Conservation (phyloP, 345 rosid genomes). For the Garcia nutans region DNA sequence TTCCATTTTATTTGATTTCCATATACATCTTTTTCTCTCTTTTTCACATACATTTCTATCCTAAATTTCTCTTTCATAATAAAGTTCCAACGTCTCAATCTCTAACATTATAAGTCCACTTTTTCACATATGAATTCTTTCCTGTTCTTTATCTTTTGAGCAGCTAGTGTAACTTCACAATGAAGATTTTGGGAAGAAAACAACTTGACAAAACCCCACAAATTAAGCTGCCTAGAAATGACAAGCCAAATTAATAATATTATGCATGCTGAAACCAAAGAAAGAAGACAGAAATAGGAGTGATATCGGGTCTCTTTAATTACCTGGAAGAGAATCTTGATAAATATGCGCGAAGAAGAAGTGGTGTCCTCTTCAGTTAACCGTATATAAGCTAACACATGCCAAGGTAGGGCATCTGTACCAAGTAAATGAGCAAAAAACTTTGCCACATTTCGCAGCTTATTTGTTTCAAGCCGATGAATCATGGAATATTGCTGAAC, state of each 20-base stretch:
- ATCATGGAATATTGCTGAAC: slow-evolving; percentile 96
- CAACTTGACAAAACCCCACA: neutral
- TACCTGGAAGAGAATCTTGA: slow-evolving; percentile 98
- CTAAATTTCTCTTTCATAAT: neutral
- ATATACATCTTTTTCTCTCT: neutral
- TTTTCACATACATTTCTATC: neutral
- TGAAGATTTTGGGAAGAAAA: neutral
- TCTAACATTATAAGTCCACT: neutral
- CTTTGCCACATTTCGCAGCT: slow-evolving; percentile 86
- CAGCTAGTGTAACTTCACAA: neutral
- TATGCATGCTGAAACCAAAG: neutral
- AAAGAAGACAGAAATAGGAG: neutral
- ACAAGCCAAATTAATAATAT: neutral
- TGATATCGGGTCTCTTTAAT: neutral
- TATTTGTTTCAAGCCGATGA: slow-evolving; percentile 91
- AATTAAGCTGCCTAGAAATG: neutral
- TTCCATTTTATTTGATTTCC: neutral
- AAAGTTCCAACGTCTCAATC: neutral
- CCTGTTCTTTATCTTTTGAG: neutral
- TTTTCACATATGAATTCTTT: neutral
- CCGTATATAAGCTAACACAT: slow-evolving; percentile 78
- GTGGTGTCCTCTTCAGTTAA: slow-evolving; percentile 95
- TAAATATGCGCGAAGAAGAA: slow-evolving; percentile 91
- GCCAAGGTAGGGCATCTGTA: slow-evolving; percentile 95
- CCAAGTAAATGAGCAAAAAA: slow-evolving; percentile 96